Conservation (phyloP, 169 alveolate species). For the Gregarina niphandrodes region DNA sequence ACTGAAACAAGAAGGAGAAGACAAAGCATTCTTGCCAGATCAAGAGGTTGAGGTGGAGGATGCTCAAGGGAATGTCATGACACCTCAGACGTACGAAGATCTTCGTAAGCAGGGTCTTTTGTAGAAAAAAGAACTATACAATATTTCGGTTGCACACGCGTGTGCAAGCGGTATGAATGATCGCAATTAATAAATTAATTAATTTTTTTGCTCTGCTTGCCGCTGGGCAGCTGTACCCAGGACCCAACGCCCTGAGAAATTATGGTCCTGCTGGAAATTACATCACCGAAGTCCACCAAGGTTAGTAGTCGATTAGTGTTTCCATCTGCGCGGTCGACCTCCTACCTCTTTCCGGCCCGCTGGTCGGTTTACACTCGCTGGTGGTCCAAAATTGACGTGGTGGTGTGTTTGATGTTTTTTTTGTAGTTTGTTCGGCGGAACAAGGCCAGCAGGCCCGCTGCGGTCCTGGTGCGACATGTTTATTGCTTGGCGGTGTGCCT, state of each 20-base stretch:
- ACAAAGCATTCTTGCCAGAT: constrained; percentile 59
- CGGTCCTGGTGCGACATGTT: constrained; percentile 35
- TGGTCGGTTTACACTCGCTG: not conserved
- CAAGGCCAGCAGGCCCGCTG: constrained; percentile 29
- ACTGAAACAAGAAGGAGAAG: constrained; percentile 57
- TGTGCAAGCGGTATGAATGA: no score
- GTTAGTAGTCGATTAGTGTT: constrained; percentile 9
- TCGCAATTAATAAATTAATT: no score
- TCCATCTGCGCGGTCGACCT: no score
- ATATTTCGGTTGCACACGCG: no score
- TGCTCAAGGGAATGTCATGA: constrained; percentile 78
- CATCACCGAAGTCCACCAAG: constrained; percentile 26
- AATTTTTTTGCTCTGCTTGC: no score
- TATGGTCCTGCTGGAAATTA: no score
- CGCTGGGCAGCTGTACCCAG: no score
- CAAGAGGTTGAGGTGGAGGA: constrained; percentile 88
- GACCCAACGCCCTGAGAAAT: no score
- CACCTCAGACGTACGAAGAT: constrained; percentile 51
- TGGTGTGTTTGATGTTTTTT: not conserved
- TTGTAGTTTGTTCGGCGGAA: constrained; percentile 23
- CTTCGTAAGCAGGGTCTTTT: constrained; percentile 14
- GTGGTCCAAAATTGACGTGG: not conserved
- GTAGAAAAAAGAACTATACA: no score
- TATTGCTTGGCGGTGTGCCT: constrained; percentile 23
- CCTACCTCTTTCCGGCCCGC: no score